Evolutionary conservation across 257 asterid genomes (phyloP).

Genomic region (Hygrophila difformis): DNA sequence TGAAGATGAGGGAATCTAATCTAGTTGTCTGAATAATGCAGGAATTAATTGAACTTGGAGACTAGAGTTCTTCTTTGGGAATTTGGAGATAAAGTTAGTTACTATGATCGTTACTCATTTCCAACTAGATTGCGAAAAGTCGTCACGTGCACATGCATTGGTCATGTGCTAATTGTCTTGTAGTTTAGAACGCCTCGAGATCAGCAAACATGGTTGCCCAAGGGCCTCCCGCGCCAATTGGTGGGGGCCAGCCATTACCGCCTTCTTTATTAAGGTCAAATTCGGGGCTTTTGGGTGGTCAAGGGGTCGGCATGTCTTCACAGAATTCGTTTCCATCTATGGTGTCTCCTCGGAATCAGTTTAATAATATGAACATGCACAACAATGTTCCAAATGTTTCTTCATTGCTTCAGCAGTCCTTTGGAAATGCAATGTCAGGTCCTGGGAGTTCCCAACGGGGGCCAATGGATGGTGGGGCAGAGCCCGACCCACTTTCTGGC

Average conservation of each 20-base stretch:
- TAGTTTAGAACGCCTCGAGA: slow-evolving; percentile 16
- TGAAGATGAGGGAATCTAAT: slow-evolving; percentile 15
- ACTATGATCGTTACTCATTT: no score
- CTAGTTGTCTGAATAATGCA: slow-evolving; percentile 23
- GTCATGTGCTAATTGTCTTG: not conserved
- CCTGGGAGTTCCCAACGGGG: slow-evolving; percentile 54
- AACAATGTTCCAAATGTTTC: slow-evolving; percentile 72
- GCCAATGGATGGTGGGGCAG: slow-evolving; percentile 50
- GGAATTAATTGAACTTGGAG: slow-evolving; percentile 20
- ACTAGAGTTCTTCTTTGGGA: slow-evolving; percentile 17
- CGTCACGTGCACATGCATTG: no score
- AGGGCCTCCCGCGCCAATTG: slow-evolving; percentile 71
- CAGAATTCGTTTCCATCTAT: slow-evolving; percentile 64
- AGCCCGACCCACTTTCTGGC: slow-evolving; percentile 49
- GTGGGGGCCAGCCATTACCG: slow-evolving; percentile 58
- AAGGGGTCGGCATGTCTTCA: slow-evolving; percentile 67
- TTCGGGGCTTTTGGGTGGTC: slow-evolving; percentile 70
- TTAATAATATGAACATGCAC: slow-evolving; percentile 56
- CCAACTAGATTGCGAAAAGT: no score
- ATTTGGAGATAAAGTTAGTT: slow-evolving; percentile 16
- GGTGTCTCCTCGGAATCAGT: slow-evolving; percentile 68
- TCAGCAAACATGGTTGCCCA: slow-evolving; percentile 58
- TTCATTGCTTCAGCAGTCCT: slow-evolving; percentile 67
- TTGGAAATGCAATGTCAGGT: slow-evolving; percentile 71
- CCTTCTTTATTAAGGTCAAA: slow-evolving; percentile 63